Evolutionary conservation across 208 protist genomes (phyloP).

Genomic region (Naegleria lovaniensis): DNA sequence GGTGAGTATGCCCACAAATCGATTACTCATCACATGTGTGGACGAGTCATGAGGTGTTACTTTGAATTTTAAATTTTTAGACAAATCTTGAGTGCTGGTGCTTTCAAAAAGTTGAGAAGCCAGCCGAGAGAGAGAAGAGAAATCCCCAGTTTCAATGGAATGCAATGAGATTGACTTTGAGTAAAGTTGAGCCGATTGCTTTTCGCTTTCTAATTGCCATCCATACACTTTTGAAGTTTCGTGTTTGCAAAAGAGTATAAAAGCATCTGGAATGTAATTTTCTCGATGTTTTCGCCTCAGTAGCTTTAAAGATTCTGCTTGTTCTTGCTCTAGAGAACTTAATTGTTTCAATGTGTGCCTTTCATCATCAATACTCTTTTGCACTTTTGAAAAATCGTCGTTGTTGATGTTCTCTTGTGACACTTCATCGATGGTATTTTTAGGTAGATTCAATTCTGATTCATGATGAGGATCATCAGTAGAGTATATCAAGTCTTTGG

Average conservation of each 20-base stretch:
- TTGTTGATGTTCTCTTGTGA: too few relatives aligned
- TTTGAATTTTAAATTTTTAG: neutral
- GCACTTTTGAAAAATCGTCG: too few relatives aligned
- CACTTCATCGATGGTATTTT: too few relatives aligned
- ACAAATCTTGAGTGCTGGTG: neutral
- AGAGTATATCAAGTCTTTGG: too few relatives aligned
- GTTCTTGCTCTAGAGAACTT: too few relatives aligned
- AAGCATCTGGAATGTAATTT: neutral
- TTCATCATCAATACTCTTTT: too few relatives aligned
- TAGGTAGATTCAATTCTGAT: too few relatives aligned
- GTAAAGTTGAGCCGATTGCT: neutral
- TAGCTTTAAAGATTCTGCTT: neutral
- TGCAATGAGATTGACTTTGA: neutral
- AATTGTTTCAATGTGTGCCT: too few relatives aligned
- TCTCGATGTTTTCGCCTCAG: neutral
- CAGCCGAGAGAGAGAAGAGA: neutral
- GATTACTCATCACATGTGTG: neutral
- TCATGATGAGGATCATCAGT: too few relatives aligned
- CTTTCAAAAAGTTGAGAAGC: neutral
- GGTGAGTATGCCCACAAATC: neutral
- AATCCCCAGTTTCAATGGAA: neutral
- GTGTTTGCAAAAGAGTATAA: neutral
- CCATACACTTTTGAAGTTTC: neutral
- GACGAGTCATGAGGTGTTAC: neutral
- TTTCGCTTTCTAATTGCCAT: neutral